phyloP scores from a whole-genome alignment of 306 rosid species.

The Castanea sativa region DNA sequence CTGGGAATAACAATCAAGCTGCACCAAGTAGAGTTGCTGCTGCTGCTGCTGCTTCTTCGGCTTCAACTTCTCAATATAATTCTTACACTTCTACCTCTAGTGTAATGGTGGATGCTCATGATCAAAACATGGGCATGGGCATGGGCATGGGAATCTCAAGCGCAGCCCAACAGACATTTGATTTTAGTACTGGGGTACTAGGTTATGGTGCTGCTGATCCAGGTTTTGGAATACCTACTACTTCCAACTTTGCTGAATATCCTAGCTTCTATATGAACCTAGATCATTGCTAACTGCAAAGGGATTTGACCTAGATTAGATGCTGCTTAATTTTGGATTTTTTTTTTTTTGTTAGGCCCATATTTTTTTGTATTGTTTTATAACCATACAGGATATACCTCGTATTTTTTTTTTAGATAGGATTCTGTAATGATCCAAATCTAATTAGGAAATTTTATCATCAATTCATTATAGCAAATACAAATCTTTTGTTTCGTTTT shows the following conservation, averaged over 20 bases:
- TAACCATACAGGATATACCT: too few relatives aligned
- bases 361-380: too few relatives aligned
- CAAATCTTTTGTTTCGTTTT: too few relatives aligned
- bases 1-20: constrained; percentile 23
- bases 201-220: not conserved
- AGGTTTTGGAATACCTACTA: not conserved
- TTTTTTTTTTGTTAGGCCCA: too few relatives aligned
- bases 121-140: not conserved
- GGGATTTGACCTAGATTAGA: too few relatives aligned
- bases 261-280: not conserved
- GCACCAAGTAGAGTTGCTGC: not conserved
- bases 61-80: not conserved
- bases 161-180: not conserved
- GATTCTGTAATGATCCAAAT: too few relatives aligned
- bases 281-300: not conserved
- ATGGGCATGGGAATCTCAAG: not conserved
- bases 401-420: too few relatives aligned
- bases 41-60: not conserved
- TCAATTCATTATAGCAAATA: too few relatives aligned
- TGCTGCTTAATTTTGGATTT: too few relatives aligned
- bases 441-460: too few relatives aligned
- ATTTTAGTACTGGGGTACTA: not conserved
- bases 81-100: not conserved
- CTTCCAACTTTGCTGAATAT: not conserved
- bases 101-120: not conserved